Base-by-base conservation (phyloP, 345 rosid species). In the Camelina sativa region DNA sequence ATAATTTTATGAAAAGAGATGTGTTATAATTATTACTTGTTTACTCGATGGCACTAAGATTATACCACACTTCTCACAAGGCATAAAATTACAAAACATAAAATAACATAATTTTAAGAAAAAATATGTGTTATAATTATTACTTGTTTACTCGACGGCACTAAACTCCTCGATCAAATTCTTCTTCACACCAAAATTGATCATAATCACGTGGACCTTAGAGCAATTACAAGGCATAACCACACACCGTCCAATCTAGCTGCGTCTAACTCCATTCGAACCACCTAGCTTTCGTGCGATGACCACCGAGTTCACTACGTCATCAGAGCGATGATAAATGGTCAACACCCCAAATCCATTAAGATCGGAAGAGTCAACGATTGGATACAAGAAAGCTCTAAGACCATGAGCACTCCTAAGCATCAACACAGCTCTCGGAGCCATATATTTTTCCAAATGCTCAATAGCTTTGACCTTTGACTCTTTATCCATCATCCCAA, bases 361-460 rank as follows among this genome's bases (percentile, higher is more conserved):
- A 16, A 94, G 84, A 74, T 94, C 98, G 72, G 67, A 73, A 41
- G 86, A 83, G 57, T 91, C 84, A 46, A 94, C 80, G 41, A 91
- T 86, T 0, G 98, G 98, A 71, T 94, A 94, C 34, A 94, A 93
- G 59, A 94, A 91, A 61, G 89, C 92, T 62, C 98, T 79, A 71
- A 96, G 95, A 2, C 90, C 92, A 55, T 94, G 92, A 11, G 98
- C 96, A 67, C 98, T 94, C 80, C 98, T 83, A 17, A 89, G 74
- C 95, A 93, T 79, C 61, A 90, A 37, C 15, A 87, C 48, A 34
- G 95, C 88, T 7, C 84, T 90, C 1, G 87, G 88, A 62, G 86
- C 84, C 98, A 90, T 90, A 46, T 73, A 47, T 34, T 79, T 85
- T 20, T 79, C 84, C 81, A 93, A 71, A 71, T 93, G 96, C 12